A percentile compares a stretch with the other conserved stretches of the same genome.
Conservation (phyloP, 768 basidiomycete genomes). For the Trametes meyenii region DNA sequence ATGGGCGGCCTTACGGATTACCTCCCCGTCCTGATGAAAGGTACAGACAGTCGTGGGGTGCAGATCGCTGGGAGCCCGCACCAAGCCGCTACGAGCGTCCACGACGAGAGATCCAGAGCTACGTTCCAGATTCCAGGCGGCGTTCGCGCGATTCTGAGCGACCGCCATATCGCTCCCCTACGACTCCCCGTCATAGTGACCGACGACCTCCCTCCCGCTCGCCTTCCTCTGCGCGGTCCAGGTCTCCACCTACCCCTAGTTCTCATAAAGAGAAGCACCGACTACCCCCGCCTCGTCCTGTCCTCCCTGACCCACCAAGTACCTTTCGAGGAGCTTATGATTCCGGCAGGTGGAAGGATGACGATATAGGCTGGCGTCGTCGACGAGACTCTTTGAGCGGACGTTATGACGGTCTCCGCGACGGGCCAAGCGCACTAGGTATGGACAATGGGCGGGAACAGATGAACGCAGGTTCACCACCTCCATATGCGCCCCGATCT, state of each 20-base stretch:
- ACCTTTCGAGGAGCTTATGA: slow-evolving; percentile 18
- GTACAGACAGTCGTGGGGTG: slow-evolving; percentile 13
- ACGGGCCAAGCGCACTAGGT: not conserved
- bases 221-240: slow-evolving; percentile 32
- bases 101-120: slow-evolving; percentile 17
- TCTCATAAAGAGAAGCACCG: slow-evolving; percentile 34
- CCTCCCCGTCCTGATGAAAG: slow-evolving; percentile 23
- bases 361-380: slow-evolving; percentile 3
- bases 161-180: slow-evolving; percentile 14
- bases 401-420: not conserved
- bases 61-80: slow-evolving; percentile 45
- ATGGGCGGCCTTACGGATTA: slow-evolving; percentile 25
- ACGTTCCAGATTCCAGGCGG: slow-evolving; percentile 5
- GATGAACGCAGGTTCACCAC: not conserved
- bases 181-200: slow-evolving; percentile 3
- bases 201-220: slow-evolving; percentile 14
- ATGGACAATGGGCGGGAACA: not conserved
- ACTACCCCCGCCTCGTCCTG: slow-evolving; percentile 29
- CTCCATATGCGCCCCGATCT: slow-evolving; percentile 7
- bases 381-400: slow-evolving; percentile 6
- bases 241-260: slow-evolving; percentile 27
- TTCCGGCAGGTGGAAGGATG: slow-evolving; percentile 17
- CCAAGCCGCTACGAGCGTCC: slow-evolving; percentile 21
- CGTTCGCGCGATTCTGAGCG: slow-evolving; percentile 17
- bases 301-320: slow-evolving; percentile 20